phyloP scores from a whole-genome alignment of 108 stramenopile species.

The Cyclotella baltica region DNA sequence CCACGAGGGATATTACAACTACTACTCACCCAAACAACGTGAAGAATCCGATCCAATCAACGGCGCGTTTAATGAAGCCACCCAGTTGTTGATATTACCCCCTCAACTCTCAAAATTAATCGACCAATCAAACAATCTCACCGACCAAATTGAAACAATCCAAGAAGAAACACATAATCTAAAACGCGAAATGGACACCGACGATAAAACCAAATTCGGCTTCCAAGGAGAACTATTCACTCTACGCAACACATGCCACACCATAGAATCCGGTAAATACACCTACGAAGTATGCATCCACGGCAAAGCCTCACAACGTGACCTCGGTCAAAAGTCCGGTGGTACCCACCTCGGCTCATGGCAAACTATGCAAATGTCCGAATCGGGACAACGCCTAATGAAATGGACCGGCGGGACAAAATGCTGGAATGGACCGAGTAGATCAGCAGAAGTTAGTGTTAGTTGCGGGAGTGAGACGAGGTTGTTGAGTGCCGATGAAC shows the following conservation, averaged over 20 bases:
- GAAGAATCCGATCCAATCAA: conserved; percentile 3
- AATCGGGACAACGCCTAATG: conserved; percentile 56
- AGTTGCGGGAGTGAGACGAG: conserved; percentile 71
- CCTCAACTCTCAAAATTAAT: not conserved
- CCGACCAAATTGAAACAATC: conserved; percentile 30
- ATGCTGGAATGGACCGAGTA: conserved; percentile 86
- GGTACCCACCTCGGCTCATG: conserved; percentile 73
- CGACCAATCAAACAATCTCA: conserved; percentile 8
- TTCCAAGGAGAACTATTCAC: conserved; percentile 69
- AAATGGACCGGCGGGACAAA: conserved; percentile 74
- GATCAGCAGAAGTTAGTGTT: conserved; percentile 73
- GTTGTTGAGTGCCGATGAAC: conserved; percentile 80
- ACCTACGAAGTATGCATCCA: conserved; percentile 83
- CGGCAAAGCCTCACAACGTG: conserved; percentile 71
- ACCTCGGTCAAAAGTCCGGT: conserved; percentile 42
- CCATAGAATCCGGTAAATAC: conserved; percentile 73
- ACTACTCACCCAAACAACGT: conserved; percentile 52
- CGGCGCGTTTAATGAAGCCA: not conserved
- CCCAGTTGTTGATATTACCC: not conserved
- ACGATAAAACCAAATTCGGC: conserved; percentile 55
- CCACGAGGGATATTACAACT: conserved; percentile 72
- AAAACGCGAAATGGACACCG: conserved; percentile 57
- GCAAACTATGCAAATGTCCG: conserved; percentile 30
- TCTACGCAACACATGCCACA: conserved; percentile 69
- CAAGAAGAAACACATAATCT: conserved; percentile 42